Percentiles rank a stretch among this genome's conserved stretches.
Conservation (phyloP, 441 rosid genomes). For the Breynia disticha region DNA sequence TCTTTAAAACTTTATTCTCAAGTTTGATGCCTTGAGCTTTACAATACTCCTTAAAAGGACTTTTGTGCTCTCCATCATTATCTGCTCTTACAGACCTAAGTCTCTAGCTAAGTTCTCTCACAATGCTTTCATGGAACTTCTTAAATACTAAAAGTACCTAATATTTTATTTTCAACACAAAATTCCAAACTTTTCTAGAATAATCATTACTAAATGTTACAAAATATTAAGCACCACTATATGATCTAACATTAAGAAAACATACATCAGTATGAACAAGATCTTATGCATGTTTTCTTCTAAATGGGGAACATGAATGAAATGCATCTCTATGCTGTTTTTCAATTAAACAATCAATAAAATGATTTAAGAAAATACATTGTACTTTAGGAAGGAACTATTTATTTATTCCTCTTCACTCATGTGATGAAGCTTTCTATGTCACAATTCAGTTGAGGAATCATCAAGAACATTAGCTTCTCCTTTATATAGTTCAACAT, state of each 20-base stretch:
- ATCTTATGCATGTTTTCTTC: too few species aligned
- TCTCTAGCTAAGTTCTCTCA: not conserved
- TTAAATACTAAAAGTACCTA: slow-evolving; percentile 1
- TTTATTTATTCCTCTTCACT: not conserved
- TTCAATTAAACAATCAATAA: not conserved
- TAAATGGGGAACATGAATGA: too few species aligned
- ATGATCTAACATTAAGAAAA: not conserved
- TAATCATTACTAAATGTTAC: not conserved
- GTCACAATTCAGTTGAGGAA: not conserved
- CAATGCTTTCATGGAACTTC: not conserved
- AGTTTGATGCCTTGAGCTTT: too few species aligned
- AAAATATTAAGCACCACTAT: not conserved
- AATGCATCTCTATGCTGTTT: not conserved
- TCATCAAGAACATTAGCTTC: not conserved
- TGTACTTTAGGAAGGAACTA: not conserved
- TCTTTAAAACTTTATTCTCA: too few species aligned
- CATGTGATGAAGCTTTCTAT: not conserved
- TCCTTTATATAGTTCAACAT: not conserved
- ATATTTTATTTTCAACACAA: slow-evolving; percentile 4
- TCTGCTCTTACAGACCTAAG: slow-evolving; percentile 1
- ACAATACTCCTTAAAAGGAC: slow-evolving; percentile 3
- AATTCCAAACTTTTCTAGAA: slow-evolving; percentile 1
- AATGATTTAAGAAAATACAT: not conserved
- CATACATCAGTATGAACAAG: not conserved
- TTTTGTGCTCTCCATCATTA: slow-evolving; percentile 5